Evolutionary conservation across 305 asterid genomes (phyloP).

Genomic region (Striga hermonthica): DNA sequence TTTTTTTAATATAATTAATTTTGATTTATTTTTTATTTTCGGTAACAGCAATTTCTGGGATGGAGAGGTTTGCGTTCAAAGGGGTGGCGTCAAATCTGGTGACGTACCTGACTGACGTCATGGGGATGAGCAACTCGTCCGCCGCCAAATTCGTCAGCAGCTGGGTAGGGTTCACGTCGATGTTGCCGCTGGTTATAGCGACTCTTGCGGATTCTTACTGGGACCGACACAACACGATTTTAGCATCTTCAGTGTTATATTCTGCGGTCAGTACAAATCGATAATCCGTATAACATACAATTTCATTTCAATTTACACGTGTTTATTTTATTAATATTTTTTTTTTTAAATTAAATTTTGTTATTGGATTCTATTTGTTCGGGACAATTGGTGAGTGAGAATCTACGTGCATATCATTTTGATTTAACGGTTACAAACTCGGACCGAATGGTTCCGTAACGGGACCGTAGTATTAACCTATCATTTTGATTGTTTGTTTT

Average conservation of each 20-base stretch:
- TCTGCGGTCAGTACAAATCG: conserved; percentile 43
- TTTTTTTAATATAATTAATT: not conserved
- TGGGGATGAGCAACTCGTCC: conserved; percentile 72
- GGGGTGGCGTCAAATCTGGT: conserved; percentile 94
- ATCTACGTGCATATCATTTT: no score
- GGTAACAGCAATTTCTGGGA: conserved; percentile 61
- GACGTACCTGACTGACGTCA: conserved; percentile 69
- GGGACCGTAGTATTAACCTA: no score
- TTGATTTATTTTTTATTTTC: not conserved
- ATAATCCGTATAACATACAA: not conserved
- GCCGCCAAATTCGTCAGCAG: conserved; percentile 76
- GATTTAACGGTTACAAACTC: no score
- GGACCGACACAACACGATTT: conserved; percentile 56
- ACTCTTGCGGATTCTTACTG: conserved; percentile 70
- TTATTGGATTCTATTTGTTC: no score
- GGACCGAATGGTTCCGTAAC: no score
- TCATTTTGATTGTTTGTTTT: no score
- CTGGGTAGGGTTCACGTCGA: conserved; percentile 80
- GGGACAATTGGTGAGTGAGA: no score
- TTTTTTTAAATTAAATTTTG: no score
- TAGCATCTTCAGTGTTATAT: conserved; percentile 56
- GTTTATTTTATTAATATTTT: not conserved
- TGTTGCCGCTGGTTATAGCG: conserved; percentile 75
- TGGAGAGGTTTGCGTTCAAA: conserved; percentile 91
- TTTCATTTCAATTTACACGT: not conserved